phyloP scores from a whole-genome alignment of 768 basidiomycete genomes.

The Dendrothele bispora region DNA sequence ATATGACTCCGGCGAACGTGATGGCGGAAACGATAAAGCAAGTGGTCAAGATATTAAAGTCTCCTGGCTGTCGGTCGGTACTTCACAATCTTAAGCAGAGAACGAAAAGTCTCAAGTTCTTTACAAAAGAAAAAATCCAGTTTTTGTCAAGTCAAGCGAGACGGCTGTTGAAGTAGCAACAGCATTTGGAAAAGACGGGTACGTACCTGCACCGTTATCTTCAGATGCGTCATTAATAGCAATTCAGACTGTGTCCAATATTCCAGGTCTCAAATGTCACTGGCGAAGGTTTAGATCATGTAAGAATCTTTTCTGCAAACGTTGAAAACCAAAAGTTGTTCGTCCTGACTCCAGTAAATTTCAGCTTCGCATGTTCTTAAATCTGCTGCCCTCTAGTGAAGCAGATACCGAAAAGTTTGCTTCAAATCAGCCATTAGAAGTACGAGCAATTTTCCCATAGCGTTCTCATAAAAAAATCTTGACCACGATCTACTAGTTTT shows the following conservation, averaged over 20 bases:
- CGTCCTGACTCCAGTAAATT: neutral
- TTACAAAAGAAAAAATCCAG: constrained; percentile 65
- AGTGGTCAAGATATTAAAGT: constrained; percentile 87
- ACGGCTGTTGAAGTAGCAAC: constrained; percentile 77
- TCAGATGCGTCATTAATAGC: constrained; percentile 8
- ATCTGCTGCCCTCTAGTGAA: constrained; percentile 87
- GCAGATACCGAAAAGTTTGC: constrained; percentile 80
- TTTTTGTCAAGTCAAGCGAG: constrained; percentile 82
- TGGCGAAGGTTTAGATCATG: constrained; percentile 84
- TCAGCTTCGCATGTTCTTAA: constrained; percentile 86
- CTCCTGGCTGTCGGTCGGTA: constrained; percentile 85
- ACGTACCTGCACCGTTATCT: constrained; percentile 14
- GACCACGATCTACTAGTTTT: constrained; percentile 49
- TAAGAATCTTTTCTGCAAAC: constrained; percentile 28
- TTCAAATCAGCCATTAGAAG: constrained; percentile 78
- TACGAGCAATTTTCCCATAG: constrained; percentile 18
- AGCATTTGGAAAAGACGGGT: constrained; percentile 75
- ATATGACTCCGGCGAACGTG: constrained; percentile 95
- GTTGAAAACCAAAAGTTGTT: neutral
- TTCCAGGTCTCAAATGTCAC: constrained; percentile 94
- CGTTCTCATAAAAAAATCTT: constrained; percentile 6
- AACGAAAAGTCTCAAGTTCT: neutral
- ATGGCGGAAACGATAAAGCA: constrained; percentile 91
- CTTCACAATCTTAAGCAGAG: neutral
- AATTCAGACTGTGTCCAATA: constrained; percentile 79